Conservation (phyloP, 306 rosid species). For the Casuarina equisetifolia region DNA sequence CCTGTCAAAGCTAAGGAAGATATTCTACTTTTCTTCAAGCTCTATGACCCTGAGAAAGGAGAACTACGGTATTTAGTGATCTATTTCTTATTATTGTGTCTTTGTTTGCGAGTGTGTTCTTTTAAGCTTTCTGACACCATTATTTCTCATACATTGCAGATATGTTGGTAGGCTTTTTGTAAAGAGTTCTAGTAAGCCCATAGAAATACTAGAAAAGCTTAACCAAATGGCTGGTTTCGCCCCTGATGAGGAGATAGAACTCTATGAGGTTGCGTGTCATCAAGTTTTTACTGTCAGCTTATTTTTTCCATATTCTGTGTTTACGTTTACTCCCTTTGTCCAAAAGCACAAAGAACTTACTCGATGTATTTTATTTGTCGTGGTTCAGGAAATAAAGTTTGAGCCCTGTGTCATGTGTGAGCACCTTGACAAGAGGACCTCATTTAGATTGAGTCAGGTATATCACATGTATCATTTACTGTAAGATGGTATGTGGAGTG, state of each 20-base stretch:
- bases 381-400: conserved; percentile 77
- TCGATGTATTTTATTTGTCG: conserved; percentile 12
- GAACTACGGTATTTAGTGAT: conserved; percentile 60
- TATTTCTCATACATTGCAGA: conserved; percentile 34
- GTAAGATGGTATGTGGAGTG: not conserved
- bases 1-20: conserved; percentile 77
- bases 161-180: conserved; percentile 83
- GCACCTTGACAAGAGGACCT: conserved; percentile 54
- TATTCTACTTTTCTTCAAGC: conserved; percentile 74
- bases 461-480: not conserved
- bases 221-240: conserved; percentile 83
- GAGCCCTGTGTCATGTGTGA: conserved; percentile 88
- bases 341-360: not conserved
- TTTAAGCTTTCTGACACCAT: conserved; percentile 9
- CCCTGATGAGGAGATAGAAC: conserved; percentile 73
- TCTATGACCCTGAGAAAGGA: conserved; percentile 69
- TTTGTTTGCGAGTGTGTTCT: not conserved
- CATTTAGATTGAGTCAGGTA: conserved; percentile 80
- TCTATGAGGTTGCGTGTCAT: conserved; percentile 65
- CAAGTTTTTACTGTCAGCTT: not conserved
- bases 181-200: conserved; percentile 59
- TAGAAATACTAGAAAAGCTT: conserved; percentile 62
- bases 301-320: not conserved
- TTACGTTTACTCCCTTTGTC: not conserved
- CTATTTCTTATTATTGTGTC: conserved; percentile 17